Percentiles rank a stretch among this genome's conserved stretches.
phyloP scores from a whole-genome alignment of 495 filamentous ascomycete species.

The Trichoderma gamsii region DNA sequence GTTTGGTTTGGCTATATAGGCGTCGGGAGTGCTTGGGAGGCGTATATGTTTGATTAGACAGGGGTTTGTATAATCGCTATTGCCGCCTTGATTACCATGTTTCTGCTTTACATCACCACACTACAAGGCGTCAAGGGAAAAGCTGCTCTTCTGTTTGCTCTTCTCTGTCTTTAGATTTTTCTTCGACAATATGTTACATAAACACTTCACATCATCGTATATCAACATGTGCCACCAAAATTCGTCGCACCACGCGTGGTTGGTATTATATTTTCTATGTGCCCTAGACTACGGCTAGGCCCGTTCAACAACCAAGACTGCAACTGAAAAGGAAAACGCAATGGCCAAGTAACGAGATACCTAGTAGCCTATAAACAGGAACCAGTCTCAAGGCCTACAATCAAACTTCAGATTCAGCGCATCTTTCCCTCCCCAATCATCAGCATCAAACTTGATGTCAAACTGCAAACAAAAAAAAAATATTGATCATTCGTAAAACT shows the following conservation, averaged over 20 bases:
- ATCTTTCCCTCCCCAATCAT: too few relatives aligned
- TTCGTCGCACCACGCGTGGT: not conserved
- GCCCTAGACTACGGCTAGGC: constrained; percentile 7
- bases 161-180: too few relatives aligned
- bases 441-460: too few relatives aligned
- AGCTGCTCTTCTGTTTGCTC: too few relatives aligned
- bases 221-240: not conserved
- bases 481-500: not conserved
- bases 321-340: not conserved
- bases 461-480: not conserved
- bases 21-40: not conserved
- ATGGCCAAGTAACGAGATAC: not conserved
- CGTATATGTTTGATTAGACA: not conserved
- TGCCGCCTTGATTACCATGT: too few relatives aligned
- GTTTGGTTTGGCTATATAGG: not conserved
- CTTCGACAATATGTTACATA: too few relatives aligned
- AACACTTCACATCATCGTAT: not conserved
- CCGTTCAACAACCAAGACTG: not conserved
- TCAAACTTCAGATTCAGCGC: not conserved
- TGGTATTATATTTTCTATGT: constrained; percentile 5
- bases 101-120: too few relatives aligned
- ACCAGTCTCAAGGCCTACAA: not conserved
- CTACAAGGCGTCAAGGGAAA: too few relatives aligned
- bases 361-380: not conserved
- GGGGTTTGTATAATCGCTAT: too few relatives aligned